These are phyloP conservation scores for Glonium stellatum DNA, from an alignment of 495 filamentous ascomycete genomes.

Conservation along the genomic window DNA sequence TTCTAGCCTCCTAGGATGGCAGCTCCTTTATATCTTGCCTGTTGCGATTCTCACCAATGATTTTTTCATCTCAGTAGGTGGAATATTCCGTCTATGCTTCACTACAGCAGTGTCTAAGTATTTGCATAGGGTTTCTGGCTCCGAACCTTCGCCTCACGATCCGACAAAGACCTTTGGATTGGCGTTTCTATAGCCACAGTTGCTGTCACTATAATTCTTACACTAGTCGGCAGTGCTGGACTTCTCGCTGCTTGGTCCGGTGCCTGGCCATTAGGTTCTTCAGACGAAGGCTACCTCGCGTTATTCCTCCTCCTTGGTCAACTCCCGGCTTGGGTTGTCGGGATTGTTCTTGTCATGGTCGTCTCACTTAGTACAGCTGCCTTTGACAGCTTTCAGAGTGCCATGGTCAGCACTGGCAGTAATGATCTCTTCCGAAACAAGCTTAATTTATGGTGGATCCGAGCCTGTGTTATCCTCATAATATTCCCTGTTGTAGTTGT, in stretches of 20 bases:
- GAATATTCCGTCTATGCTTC: neutral
- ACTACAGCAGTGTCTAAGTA: neutral
- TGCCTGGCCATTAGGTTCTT: constrained; percentile 40
- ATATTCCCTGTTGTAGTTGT: constrained; percentile 65
- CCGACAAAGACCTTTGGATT: constrained; percentile 66
- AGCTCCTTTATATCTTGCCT: constrained; percentile 69
- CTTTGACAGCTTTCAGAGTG: constrained; percentile 67
- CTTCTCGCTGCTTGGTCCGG: constrained; percentile 70
- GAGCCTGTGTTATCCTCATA: constrained; percentile 55
- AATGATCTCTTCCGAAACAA: constrained; percentile 75
- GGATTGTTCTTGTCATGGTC: constrained; percentile 69
- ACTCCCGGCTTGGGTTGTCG: constrained; percentile 66
- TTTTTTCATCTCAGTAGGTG: constrained; percentile 58
- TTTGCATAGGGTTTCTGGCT: constrained; percentile 57
- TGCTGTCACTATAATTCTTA: constrained; percentile 54
- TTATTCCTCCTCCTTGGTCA: constrained; percentile 66
- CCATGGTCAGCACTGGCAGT: constrained; percentile 67
- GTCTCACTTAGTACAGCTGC: constrained; percentile 64
- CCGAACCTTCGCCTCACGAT: constrained; percentile 70
- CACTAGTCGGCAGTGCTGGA: constrained; percentile 60
- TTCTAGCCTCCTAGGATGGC: constrained; percentile 61
- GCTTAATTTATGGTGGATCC: constrained; percentile 62
- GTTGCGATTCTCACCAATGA: constrained; percentile 69
- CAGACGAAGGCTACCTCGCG: constrained; percentile 55
- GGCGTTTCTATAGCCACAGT: constrained; percentile 58